Evolutionary conservation across 148 eudicot species (phyloP), one percentile per base, ranked within the genome.

Genomic region (Arbutus unedo): DNA sequence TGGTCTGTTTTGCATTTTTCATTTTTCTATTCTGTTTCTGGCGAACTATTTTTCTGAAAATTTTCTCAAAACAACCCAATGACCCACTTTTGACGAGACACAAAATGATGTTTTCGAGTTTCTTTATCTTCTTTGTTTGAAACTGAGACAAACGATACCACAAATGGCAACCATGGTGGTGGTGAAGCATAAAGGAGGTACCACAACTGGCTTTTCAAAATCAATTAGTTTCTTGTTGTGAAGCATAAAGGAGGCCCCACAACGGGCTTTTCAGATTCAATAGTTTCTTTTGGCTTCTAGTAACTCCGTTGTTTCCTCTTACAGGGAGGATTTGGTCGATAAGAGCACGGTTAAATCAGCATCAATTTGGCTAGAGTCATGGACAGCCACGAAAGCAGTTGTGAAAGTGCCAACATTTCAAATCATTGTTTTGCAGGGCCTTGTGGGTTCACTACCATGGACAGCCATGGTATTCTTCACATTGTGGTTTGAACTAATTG

Each of bases 381-480:
- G 90, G 94, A 74, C 83, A 23, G 95, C 99, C 68, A 96, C 86
- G 91, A 94, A 91, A 88, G 71, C 91, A 53, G 94, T 96, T 19
- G 85, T 89, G 19, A 93, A 88, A 87, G 92, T 96, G 67, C 88
- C 56, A 44, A 94, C 99, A 50, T 96, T 96, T 90, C 98, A 88
- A 87, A 87, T 96, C 85, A 96, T 96, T 86, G 99, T 94, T 44
- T 79, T 94, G 89, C 98, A 96, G 86, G 99, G 99, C 56, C 90
- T 96, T 59, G 93, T 94, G 83, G 99, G 99, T 70, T 94, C 97
- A 25, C 83, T 96, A 23, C 99, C 99, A 38, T 96, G 98, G 98
- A 94, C 99, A 80, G 97, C 99, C 80, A 93, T 94, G 93, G 98
- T 94, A 41, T 96, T 96, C 87, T 91, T 92, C 87, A 94, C 98